phyloP scores from a whole-genome alignment of 768 basidiomycete species.

The Naganishia vishniacii region DNA sequence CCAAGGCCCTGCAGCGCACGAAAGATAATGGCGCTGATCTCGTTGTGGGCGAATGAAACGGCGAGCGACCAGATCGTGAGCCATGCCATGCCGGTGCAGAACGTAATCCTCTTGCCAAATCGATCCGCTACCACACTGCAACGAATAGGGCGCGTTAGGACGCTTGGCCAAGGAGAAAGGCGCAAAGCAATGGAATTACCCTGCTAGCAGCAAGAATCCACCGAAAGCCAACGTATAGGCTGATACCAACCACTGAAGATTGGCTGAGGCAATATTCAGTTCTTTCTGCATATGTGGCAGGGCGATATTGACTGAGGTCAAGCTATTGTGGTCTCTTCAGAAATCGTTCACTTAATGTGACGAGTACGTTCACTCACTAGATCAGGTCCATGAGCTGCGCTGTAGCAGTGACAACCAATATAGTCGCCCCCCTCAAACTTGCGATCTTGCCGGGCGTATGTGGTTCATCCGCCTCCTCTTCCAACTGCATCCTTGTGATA shows the following conservation, averaged over 20 bases:
- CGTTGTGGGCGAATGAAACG: conserved; percentile 17
- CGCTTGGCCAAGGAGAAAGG: background rate
- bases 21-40: conserved; percentile 17
- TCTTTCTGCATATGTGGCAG: conserved; percentile 26
- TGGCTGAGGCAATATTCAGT: conserved; percentile 25
- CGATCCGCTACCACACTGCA: conserved; percentile 30
- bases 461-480: background rate
- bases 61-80: conserved; percentile 11
- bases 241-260: conserved; percentile 29
- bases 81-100: conserved; percentile 11
- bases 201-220: background rate
- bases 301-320: conserved; percentile 29
- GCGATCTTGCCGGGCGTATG: background rate
- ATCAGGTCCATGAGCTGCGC: conserved; percentile 18
- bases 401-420: conserved; percentile 9
- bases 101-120: conserved; percentile 29
- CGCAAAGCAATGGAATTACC: background rate
- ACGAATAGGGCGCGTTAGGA: background rate
- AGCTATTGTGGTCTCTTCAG: background rate
- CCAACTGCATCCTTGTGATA: conserved; percentile 6
- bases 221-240: conserved; percentile 24
- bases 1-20: conserved; percentile 23
- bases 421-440: background rate
- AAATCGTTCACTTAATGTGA: no score
- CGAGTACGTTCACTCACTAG: background rate